Base-by-base conservation (phyloP, 148 eudicot genomes). In the Nyssa sinensis region DNA sequence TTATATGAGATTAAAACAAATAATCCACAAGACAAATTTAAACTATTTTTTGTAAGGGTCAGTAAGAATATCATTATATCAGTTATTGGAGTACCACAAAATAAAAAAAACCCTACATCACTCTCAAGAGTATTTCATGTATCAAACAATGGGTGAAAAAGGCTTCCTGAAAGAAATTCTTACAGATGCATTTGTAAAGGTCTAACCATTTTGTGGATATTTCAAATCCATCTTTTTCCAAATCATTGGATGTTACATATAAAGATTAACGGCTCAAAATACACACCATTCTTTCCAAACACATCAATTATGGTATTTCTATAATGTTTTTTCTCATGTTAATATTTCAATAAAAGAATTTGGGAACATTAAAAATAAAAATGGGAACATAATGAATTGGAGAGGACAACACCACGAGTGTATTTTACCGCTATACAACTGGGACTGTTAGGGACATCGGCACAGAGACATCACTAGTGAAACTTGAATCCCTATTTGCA, bases 391-490 rank as follows among this genome's bases (percentile, higher is more conserved):
- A 67, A 59, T 7, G 35, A 29, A 70, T 21, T 33, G 63, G 44
- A 24, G 4, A 55, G 63, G 31, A 39, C 29, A 71, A 71, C 30
- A 28, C 23, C 21, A 21, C 30, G 59, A 39, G 73, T 37, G 57
- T 4, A 31, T 14, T 28, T 67, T 71, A 78, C 73, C 79, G 78
- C 86, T 87, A 90, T 67, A 83, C 72, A 77, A 92, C 98, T 3
- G 88, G 88, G 5, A 90, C 85, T 0, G 90, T 84, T 34, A 90
- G 80, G 25, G 90, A 74, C 81, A 88, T 77, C 11, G 88, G 84
- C 66, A 76, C 73, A 0, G 90, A 66, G 7, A 85, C 86, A 69
- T 91, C 92, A 31, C 79, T 81, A 10, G 77, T 80, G 25, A 89
- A 88, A 67, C 83, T 79, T 9, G 88, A 33, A 62, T 88, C 91